phyloP scores from a whole-genome alignment of 768 basidiomycete species.

The Paxillus involutus region DNA sequence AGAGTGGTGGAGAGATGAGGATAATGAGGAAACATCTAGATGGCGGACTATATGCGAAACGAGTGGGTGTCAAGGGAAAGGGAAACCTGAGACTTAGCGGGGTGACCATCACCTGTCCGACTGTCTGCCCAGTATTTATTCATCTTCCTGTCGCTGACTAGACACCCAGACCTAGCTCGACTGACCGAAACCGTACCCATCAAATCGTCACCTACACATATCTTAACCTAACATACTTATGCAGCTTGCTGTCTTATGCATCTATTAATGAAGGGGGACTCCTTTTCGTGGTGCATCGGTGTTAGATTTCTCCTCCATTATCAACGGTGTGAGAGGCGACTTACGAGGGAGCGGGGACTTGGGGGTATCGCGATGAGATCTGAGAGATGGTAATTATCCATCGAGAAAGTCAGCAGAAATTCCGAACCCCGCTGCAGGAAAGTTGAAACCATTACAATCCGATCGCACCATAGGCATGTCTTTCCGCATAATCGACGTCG shows the following conservation, averaged over 20 bases:
- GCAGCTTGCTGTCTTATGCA: slow-evolving; percentile 3
- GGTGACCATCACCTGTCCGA: neutral
- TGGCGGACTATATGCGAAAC: neutral
- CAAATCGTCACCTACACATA: slow-evolving; percentile 3
- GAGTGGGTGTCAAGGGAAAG: neutral
- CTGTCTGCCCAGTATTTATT: no score
- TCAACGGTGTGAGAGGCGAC: no score
- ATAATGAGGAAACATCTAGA: neutral
- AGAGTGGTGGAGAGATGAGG: neutral
- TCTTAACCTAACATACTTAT: slow-evolving; percentile 7
- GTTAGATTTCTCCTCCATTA: no score
- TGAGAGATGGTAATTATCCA: no score
- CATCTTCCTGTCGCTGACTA: no score
- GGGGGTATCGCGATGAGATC: no score
- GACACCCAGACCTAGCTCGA: neutral
- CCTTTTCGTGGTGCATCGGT: no score
- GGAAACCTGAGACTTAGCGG: neutral
- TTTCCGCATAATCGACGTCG: slow-evolving; percentile 94
- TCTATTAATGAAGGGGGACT: slow-evolving; percentile 4
- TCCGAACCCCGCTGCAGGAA: no score
- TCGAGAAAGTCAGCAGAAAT: no score
- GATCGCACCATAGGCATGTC: slow-evolving; percentile 34
- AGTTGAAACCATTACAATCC: no score
- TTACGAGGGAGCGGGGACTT: no score
- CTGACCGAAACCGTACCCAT: neutral